These are phyloP conservation scores for Thielaviopsis populi DNA, from an alignment of 2,329 filamentous ascomycete species.

Conservation along the genomic window DNA sequence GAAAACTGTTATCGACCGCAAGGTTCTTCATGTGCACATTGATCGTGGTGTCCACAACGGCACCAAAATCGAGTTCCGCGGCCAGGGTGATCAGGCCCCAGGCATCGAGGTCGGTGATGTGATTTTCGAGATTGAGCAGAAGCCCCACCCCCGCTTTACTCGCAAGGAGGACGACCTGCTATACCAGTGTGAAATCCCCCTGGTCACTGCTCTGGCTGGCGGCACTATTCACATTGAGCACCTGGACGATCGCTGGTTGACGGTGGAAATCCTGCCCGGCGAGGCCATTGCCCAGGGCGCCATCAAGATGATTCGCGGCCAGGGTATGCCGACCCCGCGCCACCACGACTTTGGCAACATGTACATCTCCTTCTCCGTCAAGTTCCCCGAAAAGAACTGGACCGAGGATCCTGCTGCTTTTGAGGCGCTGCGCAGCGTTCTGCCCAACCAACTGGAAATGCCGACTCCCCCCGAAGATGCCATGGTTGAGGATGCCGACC, in stretches of 20 bases:
- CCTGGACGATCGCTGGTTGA: conserved; percentile 92
- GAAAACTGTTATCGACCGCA: conserved; percentile 95
- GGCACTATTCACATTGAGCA: conserved; percentile 89
- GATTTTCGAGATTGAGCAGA: conserved; percentile 97
- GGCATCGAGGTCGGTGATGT: conserved; percentile 90
- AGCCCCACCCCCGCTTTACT: conserved; percentile 91
- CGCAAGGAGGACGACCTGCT: conserved; percentile 93
- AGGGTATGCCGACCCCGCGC: conserved; percentile 92
- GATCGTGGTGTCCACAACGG: conserved; percentile 87
- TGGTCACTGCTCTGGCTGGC: conserved; percentile 85
- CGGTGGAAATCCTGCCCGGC: conserved; percentile 79
- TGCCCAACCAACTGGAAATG: conserved; percentile 55
- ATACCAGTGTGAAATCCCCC: conserved; percentile 88
- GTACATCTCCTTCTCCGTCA: conserved; percentile 94
- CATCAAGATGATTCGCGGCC: conserved; percentile 85
- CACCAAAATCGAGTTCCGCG: conserved; percentile 92
- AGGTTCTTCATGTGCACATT: conserved; percentile 95
- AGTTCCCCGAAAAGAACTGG: conserved; percentile 77
- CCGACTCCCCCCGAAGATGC: conserved; percentile 59
- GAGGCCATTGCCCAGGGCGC: conserved; percentile 90
- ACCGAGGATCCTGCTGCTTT: conserved; percentile 53
- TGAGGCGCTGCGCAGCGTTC: conserved; percentile 63
- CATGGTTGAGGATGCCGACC: conserved; percentile 79
- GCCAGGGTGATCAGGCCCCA: conserved; percentile 90
- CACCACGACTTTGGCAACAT: conserved; percentile 94